Evolutionary conservation across 768 basidiomycete genomes (phyloP).

Genomic region (Phaeotremella skinneri): DNA sequence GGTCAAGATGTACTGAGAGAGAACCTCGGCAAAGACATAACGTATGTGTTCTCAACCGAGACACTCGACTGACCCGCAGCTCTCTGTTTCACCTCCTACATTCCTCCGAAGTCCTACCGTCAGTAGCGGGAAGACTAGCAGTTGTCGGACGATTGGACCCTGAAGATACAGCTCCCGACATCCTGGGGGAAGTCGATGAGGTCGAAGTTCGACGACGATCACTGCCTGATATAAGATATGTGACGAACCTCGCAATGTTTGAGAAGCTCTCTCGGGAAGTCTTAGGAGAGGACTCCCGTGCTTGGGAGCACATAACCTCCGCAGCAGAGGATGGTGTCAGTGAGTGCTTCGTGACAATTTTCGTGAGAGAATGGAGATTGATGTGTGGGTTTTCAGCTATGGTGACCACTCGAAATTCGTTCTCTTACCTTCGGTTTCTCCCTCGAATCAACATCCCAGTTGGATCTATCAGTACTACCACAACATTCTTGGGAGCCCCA

Average conservation of each 20-base stretch:
- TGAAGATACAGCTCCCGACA: neutral
- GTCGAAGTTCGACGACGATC: neutral
- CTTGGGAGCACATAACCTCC: neutral
- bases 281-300: neutral
- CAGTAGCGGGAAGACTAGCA: neutral
- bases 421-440: neutral
- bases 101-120: neutral
- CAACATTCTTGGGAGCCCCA: neutral
- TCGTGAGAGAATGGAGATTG: no score
- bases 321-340: neutral
- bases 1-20: neutral
- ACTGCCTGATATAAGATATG: neutral
- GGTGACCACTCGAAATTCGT: neutral
- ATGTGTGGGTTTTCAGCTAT: no score
- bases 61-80: neutral
- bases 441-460: neutral
- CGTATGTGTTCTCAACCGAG: neutral
- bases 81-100: neutral
- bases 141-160: neutral
- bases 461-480: neutral
- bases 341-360: no score
- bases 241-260: neutral
- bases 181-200: neutral
- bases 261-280: neutral
- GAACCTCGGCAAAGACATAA: neutral